These are phyloP conservation scores for Rhodosporidiobolus sp. DNA, from an alignment of 768 basidiomycete species.

Conservation along the genomic window DNA sequence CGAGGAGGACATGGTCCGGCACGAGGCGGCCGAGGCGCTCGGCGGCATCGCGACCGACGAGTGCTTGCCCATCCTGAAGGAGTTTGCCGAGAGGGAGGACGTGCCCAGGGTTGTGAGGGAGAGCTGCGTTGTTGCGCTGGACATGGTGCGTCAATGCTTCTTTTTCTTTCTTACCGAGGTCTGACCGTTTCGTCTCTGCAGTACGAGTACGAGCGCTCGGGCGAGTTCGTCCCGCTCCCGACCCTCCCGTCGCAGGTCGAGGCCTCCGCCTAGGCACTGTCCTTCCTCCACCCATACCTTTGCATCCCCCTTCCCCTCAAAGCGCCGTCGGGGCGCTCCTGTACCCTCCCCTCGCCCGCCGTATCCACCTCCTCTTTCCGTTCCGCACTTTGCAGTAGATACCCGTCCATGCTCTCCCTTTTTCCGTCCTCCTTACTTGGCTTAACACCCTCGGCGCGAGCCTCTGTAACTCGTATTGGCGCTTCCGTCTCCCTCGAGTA, in stretches of 20 bases:
- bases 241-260: background rate
- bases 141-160: conserved; percentile 40
- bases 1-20: conserved; percentile 95
- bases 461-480: too few species aligned
- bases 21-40: conserved; percentile 96
- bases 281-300: background rate
- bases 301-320: background rate
- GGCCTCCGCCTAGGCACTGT: background rate
- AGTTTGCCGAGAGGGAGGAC: conserved; percentile 75
- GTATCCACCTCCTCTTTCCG: too few species aligned
- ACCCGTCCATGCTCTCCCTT: too few species aligned
- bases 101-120: conserved; percentile 87
- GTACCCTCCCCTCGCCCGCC: too few species aligned
- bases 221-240: conserved; percentile 33
- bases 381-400: too few species aligned
- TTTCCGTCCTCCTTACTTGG: too few species aligned
- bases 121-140: conserved; percentile 92
- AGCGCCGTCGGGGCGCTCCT: too few species aligned
- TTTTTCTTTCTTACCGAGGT: too few species aligned
- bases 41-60: conserved; percentile 96
- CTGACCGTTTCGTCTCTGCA: too few species aligned
- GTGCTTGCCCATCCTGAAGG: conserved; percentile 76
- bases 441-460: too few species aligned
- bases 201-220: conserved; percentile 39
- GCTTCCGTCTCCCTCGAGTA: too few species aligned